Percentiles rank a stretch among this genome's conserved stretches.
These are phyloP conservation scores for Eustoma russellianum DNA, from an alignment of 257 asterid genomes.

Conservation along the genomic window DNA sequence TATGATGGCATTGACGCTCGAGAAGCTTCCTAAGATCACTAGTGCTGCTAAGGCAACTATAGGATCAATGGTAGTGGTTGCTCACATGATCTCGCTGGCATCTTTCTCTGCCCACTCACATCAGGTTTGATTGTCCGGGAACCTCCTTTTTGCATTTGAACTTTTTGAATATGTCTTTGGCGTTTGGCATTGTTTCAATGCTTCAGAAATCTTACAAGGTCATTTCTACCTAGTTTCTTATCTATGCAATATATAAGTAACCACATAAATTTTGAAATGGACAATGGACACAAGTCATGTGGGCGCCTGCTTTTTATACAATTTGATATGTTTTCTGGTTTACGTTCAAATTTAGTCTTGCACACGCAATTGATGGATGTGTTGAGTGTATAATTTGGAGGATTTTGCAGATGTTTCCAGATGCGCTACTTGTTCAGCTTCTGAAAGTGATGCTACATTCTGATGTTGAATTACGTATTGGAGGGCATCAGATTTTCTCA, in stretches of 20 bases:
- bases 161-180: not conserved
- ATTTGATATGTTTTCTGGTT: no score
- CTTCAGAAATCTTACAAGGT: not conserved
- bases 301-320: no score
- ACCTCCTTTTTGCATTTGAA: no score
- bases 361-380: no score
- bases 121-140: slow-evolving; percentile 40
- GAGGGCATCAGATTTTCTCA: slow-evolving; percentile 90
- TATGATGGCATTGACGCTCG: slow-evolving; percentile 87
- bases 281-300: no score
- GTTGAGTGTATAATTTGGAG: no score
- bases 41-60: slow-evolving; percentile 78
- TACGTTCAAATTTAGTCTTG: no score
- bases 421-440: slow-evolving; percentile 70
- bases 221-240: not conserved
- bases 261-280: no score
- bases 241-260: no score
- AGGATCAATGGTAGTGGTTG: slow-evolving; percentile 75
- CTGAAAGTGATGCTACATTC: slow-evolving; percentile 83
- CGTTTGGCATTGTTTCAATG: not conserved
- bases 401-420: slow-evolving; percentile 65
- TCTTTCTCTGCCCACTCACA: slow-evolving; percentile 53
- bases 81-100: slow-evolving; percentile 77
- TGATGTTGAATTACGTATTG: slow-evolving; percentile 79
- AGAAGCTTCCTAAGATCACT: slow-evolving; percentile 71